Evolutionary conservation across 2,329 filamentous ascomycete genomes (phyloP), one percentile per base, ranked within the genome.

Genomic region (Penicillium palitans): DNA sequence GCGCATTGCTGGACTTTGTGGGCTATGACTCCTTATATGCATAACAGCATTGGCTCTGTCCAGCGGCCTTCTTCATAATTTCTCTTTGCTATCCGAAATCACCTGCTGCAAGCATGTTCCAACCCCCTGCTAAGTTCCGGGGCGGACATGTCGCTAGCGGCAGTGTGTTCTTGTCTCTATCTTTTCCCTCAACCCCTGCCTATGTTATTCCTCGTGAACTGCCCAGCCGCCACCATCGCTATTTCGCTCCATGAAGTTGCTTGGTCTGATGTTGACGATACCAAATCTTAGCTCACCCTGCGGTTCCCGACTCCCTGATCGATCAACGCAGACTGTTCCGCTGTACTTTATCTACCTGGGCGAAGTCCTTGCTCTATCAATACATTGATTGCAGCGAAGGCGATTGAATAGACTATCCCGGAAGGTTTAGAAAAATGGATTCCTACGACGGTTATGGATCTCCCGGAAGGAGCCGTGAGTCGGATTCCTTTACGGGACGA

Each of bases 381-480:
- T 17, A 27, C 6, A 17, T 21, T 40, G 24, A 39, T 55, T 49
- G 49, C 58, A 27, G 52, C 58, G 19, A 21, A 35, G 27, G 50
- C 25, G 25, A 24, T 52, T 17, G 17, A 55, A 33, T 17, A 45
- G 35, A 42, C 24, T 17, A 45, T 17, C 24, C 13, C 40, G n/a
- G 29, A 33, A 25, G 24, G 8, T 19, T 50, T 37, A 27, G 31
- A 31, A 29, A 27, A 63, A 81, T 81, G 79, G 79, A 80, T 72
- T 74, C 79, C 17, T 80, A 79, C 59, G 78, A 80, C 52, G 68
- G 67, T n/a, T 78, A 76, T 60, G 75, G 71, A 13, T 80, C 78
- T 33, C 78, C 78, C 15, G 74, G 76, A 60, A 76, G 77, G 66
- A 68, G 59, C 53, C 74, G 76, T 19, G 77, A 79, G 41, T 74